Percentiles rank a stretch among this genome's conserved stretches.
Evolutionary conservation across 371 early-diverging fungal genomes (phyloP).

Genomic region (Syncephalastrum contaminatum): DNA sequence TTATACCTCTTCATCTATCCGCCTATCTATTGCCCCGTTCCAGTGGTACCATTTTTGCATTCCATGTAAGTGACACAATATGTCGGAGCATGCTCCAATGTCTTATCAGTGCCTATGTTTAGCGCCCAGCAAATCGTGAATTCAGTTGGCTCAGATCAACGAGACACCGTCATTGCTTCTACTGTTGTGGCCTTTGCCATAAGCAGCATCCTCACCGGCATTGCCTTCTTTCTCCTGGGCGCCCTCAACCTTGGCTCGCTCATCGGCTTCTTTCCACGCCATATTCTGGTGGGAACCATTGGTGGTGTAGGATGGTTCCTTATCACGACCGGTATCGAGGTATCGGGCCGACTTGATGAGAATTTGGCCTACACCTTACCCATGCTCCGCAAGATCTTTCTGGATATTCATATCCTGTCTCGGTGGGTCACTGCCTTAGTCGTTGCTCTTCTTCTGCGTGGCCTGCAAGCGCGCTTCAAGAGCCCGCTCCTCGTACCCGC

Average conservation of each 20-base stretch:
- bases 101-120: slow-evolving; percentile 4
- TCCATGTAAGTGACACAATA: slow-evolving; percentile 63
- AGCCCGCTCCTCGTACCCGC: slow-evolving; percentile 81
- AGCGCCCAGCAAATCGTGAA: slow-evolving; percentile 70
- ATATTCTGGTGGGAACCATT: slow-evolving; percentile 94
- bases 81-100: not conserved
- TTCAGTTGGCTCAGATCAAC: slow-evolving; percentile 57
- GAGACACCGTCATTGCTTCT: slow-evolving; percentile 78
- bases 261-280: slow-evolving; percentile 93
- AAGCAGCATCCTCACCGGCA: slow-evolving; percentile 84
- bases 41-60: slow-evolving; percentile 87
- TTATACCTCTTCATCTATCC: not conserved
- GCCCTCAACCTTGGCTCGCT: slow-evolving; percentile 76
- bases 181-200: slow-evolving; percentile 87
- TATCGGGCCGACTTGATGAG: slow-evolving; percentile 69
- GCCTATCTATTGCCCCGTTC: not conserved
- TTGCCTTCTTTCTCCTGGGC: slow-evolving; percentile 86
- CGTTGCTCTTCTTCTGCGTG: slow-evolving; percentile 67
- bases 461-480: slow-evolving; percentile 38
- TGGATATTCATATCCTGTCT: slow-evolving; percentile 56
- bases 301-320: slow-evolving; percentile 96
- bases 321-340: slow-evolving; percentile 88
- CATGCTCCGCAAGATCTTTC: slow-evolving; percentile 58
- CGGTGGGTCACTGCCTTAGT: slow-evolving; percentile 82
- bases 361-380: slow-evolving; percentile 51